Conservation (phyloP, 139 green algal genomes). For the Mesotaenium endlicherianum region DNA sequence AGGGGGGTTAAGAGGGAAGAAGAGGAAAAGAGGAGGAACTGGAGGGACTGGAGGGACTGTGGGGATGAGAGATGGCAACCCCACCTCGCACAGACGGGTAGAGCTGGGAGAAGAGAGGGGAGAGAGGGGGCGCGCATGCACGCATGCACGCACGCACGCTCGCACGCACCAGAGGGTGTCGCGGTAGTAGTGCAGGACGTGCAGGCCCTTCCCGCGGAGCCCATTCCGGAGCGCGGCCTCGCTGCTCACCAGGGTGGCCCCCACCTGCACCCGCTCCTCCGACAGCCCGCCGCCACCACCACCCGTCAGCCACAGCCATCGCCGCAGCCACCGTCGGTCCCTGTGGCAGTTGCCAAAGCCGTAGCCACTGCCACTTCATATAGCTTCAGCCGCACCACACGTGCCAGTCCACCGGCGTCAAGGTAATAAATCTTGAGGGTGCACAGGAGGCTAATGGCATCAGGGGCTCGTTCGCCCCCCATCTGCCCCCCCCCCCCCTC, state of each 20-base stretch:
- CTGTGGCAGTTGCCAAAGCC: too few species aligned
- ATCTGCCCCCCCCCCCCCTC: too few species aligned
- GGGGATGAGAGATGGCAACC: not conserved
- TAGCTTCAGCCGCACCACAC: too few species aligned
- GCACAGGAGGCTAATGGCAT: too few species aligned
- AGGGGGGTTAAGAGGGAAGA: not conserved
- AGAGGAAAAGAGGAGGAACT: not conserved
- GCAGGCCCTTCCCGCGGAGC: constrained; percentile 36
- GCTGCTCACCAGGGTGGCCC: constrained; percentile 32
- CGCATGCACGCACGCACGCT: too few species aligned
- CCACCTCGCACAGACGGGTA: not conserved
- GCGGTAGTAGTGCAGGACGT: constrained; percentile 44
- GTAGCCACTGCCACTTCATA: too few species aligned
- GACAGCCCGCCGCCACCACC: too few species aligned
- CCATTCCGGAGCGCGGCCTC: not conserved
- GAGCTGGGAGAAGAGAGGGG: not conserved
- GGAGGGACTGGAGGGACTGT: not conserved
- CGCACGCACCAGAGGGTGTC: constrained; percentile 40
- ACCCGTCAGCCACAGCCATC: too few species aligned
- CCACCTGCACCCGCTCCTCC: constrained; percentile 29
- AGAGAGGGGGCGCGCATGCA: not conserved
- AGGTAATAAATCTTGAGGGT: too few species aligned
- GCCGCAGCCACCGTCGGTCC: too few species aligned
- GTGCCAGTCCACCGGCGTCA: too few species aligned
- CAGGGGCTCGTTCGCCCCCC: too few species aligned